These are phyloP conservation scores for Mangifera indica DNA, from an alignment of 345 rosid species.

Conservation along the genomic window DNA sequence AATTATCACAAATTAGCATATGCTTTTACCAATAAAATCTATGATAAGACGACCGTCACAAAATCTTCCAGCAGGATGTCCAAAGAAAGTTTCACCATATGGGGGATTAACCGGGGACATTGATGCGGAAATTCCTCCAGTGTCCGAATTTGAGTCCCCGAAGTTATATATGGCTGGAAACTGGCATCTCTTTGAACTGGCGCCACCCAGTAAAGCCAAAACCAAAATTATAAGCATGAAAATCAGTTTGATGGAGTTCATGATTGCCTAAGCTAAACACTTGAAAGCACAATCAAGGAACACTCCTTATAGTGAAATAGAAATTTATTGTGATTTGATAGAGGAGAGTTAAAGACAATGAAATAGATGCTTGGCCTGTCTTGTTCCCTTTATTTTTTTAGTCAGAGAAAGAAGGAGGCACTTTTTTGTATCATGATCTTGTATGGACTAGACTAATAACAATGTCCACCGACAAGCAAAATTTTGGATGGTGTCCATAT, in stretches of 20 bases:
- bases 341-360: too few relatives aligned
- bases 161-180: conserved; percentile 63
- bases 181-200: conserved; percentile 18
- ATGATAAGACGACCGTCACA: conserved; percentile 69
- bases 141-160: conserved; percentile 79
- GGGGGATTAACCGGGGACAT: conserved; percentile 48
- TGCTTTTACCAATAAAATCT: conserved; percentile 32
- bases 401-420: too few relatives aligned
- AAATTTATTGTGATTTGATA: too few relatives aligned
- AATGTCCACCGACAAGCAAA: too few relatives aligned
- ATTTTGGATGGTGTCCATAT: too few relatives aligned
- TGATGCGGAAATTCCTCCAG: conserved; percentile 66
- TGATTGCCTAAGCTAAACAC: background rate
- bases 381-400: too few relatives aligned
- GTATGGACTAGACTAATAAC: too few relatives aligned
- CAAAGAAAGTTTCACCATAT: conserved; percentile 67
- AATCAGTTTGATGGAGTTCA: background rate
- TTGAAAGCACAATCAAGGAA: too few relatives aligned
- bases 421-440: too few relatives aligned
- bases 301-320: too few relatives aligned
- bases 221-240: conserved; percentile 24
- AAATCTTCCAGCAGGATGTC: conserved; percentile 56
- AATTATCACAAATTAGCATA: too few relatives aligned
- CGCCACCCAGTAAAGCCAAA: conserved; percentile 8
- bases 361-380: too few relatives aligned